These are phyloP conservation scores for Bertia moriformis DNA, from an alignment of 2,329 filamentous ascomycete genomes.

Conservation along the genomic window DNA sequence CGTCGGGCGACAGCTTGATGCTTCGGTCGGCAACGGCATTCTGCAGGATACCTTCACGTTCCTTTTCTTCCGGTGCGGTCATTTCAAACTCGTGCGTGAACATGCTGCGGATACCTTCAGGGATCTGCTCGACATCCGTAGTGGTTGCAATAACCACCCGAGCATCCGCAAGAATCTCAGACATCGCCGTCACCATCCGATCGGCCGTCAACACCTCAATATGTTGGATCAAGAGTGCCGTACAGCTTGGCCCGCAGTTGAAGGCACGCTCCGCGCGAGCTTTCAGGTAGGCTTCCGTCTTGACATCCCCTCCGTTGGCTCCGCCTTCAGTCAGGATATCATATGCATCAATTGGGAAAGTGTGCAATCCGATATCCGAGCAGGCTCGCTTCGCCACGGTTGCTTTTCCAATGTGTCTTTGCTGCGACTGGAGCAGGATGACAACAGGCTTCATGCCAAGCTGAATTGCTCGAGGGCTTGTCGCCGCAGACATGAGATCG, in stretches of 20 bases:
- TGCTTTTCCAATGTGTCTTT: slow-evolving; percentile 87
- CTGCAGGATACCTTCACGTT: slow-evolving; percentile 74
- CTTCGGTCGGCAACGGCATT: slow-evolving; percentile 65
- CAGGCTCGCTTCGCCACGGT: slow-evolving; percentile 64
- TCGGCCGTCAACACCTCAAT: slow-evolving; percentile 85
- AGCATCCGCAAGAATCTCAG: slow-evolving; percentile 66
- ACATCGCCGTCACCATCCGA: slow-evolving; percentile 71
- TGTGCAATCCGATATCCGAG: slow-evolving; percentile 78
- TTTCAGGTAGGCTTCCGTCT: slow-evolving; percentile 81
- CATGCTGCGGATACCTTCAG: slow-evolving; percentile 73
- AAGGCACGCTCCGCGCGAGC: slow-evolving; percentile 78
- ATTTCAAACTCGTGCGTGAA: slow-evolving; percentile 96
- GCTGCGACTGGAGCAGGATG: slow-evolving; percentile 77
- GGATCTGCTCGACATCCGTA: slow-evolving; percentile 86
- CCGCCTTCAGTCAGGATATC: slow-evolving; percentile 88
- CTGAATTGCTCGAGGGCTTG: slow-evolving; percentile 73
- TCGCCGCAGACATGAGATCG: slow-evolving; percentile 76
- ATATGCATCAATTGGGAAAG: slow-evolving; percentile 77
- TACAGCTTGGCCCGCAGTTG: slow-evolving; percentile 72
- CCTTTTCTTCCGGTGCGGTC: slow-evolving; percentile 78
- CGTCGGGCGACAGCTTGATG: slow-evolving; percentile 64
- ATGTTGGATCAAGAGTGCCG: slow-evolving; percentile 73
- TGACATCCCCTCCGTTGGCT: slow-evolving; percentile 75
- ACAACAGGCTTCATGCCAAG: slow-evolving; percentile 77
- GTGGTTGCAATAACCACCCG: slow-evolving; percentile 85